phyloP scores from a whole-genome alignment of 2,329 filamentous ascomycete species.

The Paecilomyces fulvus region DNA sequence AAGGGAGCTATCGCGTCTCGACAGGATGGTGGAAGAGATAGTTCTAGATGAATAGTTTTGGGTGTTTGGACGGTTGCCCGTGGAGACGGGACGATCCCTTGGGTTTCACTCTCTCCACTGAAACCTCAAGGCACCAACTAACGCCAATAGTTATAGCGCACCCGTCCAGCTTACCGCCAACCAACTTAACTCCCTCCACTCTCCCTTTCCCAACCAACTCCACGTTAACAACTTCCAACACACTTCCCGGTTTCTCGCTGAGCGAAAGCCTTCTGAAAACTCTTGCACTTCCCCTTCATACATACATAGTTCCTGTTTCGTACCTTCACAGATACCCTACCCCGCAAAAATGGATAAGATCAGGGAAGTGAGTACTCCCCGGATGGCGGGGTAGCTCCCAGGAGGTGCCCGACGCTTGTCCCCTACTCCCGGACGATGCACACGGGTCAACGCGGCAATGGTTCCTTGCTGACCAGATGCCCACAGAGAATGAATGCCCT shows the following conservation, averaged over 20 bases:
- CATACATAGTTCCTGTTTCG: slow-evolving; percentile 15
- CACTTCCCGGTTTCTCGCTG: slow-evolving; percentile 24
- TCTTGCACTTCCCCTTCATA: slow-evolving; percentile 21
- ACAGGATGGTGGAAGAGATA: neutral
- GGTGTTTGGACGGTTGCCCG: slow-evolving; percentile 27
- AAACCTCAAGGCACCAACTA: neutral
- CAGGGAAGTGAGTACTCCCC: slow-evolving; percentile 63
- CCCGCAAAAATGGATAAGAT: slow-evolving; percentile 68
- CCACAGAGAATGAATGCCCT: slow-evolving; percentile 86
- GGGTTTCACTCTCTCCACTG: slow-evolving; percentile 3
- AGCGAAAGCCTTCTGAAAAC: slow-evolving; percentile 24
- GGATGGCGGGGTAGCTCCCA: slow-evolving; percentile 33
- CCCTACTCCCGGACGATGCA: neutral
- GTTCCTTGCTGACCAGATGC: slow-evolving; percentile 14
- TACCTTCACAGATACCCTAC: slow-evolving; percentile 11
- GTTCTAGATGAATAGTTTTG: slow-evolving; percentile 17
- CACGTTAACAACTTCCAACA: slow-evolving; percentile 6
- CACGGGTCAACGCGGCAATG: slow-evolving; percentile 23
- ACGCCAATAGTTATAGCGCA: neutral
- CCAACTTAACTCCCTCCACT: slow-evolving; percentile 9
- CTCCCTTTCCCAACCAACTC: slow-evolving; percentile 6
- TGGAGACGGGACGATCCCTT: slow-evolving; percentile 21
- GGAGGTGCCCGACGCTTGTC: slow-evolving; percentile 14
- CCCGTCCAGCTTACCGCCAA: slow-evolving; percentile 4
- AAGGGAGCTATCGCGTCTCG: neutral